Conservation (phyloP, 2,329 filamentous ascomycete species). For the Amauroascus verrucosus region DNA sequence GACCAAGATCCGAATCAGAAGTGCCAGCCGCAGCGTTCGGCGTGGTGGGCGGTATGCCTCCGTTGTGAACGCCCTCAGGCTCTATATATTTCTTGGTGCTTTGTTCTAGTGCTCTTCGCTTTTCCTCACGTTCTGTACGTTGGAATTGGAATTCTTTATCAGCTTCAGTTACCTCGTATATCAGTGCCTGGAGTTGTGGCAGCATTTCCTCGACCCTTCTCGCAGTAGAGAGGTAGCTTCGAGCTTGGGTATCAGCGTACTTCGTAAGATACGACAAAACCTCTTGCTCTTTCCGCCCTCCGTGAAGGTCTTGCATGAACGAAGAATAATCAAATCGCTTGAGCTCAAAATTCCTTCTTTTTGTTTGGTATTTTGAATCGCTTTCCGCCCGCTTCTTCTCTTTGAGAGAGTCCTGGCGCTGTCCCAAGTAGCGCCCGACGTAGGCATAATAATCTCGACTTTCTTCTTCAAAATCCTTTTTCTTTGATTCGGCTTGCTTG, state of each 20-base stretch:
- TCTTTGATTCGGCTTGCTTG: slow-evolving; percentile 93
- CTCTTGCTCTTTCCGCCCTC: slow-evolving; percentile 96
- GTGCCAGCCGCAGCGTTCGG: slow-evolving; percentile 38
- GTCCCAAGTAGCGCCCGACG: slow-evolving; percentile 88
- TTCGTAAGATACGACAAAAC: slow-evolving; percentile 88
- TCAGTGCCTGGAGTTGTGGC: slow-evolving; percentile 80
- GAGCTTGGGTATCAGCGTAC: slow-evolving; percentile 84
- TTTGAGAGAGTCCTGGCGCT: slow-evolving; percentile 89
- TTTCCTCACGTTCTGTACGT: slow-evolving; percentile 89
- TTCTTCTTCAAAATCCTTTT: slow-evolving; percentile 96
- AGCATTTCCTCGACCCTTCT: slow-evolving; percentile 80
- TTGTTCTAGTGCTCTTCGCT: slow-evolving; percentile 80
- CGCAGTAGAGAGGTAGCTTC: slow-evolving; percentile 67
- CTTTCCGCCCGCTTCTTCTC: slow-evolving; percentile 94
- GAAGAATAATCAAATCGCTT: slow-evolving; percentile 98
- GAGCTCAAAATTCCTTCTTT: slow-evolving; percentile 87
- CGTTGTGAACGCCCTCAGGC: slow-evolving; percentile 48
- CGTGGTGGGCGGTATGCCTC: slow-evolving; percentile 27
- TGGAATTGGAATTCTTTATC: slow-evolving; percentile 97
- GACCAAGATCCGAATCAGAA: slow-evolving; percentile 59
- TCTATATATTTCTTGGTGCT: slow-evolving; percentile 65
- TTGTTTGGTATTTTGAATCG: slow-evolving; percentile 90
- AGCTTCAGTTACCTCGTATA: slow-evolving; percentile 77
- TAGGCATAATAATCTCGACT: slow-evolving; percentile 98
- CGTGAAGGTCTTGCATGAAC: slow-evolving; percentile 98